These are phyloP conservation scores for Biscogniauxia marginata DNA, from an alignment of 2,329 filamentous ascomycete species.

Conservation along the genomic window DNA sequence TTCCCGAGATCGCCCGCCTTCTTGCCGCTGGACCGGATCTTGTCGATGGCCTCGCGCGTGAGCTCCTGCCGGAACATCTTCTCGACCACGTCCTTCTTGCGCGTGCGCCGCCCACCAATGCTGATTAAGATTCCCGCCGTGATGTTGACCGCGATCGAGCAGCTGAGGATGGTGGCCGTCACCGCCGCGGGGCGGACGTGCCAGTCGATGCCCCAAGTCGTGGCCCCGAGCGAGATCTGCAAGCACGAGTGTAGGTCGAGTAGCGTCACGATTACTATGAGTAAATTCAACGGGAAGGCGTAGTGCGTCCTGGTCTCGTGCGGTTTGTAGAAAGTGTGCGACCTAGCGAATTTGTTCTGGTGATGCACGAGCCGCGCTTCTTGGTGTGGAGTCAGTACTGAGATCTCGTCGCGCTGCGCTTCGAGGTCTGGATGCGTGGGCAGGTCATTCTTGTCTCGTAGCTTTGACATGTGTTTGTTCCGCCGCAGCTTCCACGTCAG, in stretches of 20 bases:
- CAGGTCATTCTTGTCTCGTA: conserved; percentile 69
- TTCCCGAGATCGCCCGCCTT: conserved; percentile 32
- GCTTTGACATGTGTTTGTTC: conserved; percentile 58
- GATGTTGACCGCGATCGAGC: conserved; percentile 75
- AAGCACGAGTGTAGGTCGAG: conserved; percentile 77
- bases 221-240: conserved; percentile 75
- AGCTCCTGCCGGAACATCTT: conserved; percentile 74
- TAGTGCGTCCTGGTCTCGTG: conserved; percentile 81
- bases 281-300: conserved; percentile 71
- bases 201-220: conserved; percentile 77
- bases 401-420: conserved; percentile 46
- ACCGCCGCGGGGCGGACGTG: conserved; percentile 66
- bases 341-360: conserved; percentile 75
- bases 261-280: conserved; percentile 75
- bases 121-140: conserved; percentile 73
- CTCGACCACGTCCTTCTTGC: conserved; percentile 84
- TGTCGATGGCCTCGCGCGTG: conserved; percentile 53
- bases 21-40: conserved; percentile 49
- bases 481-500: conserved; percentile 65
- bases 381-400: conserved; percentile 64
- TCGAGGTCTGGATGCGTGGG: conserved; percentile 47
- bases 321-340: conserved; percentile 86
- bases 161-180: conserved; percentile 78
- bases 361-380: conserved; percentile 72
- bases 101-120: conserved; percentile 70